Conservation (phyloP, 208 protist genomes). For the Leishmania tarentolae region DNA sequence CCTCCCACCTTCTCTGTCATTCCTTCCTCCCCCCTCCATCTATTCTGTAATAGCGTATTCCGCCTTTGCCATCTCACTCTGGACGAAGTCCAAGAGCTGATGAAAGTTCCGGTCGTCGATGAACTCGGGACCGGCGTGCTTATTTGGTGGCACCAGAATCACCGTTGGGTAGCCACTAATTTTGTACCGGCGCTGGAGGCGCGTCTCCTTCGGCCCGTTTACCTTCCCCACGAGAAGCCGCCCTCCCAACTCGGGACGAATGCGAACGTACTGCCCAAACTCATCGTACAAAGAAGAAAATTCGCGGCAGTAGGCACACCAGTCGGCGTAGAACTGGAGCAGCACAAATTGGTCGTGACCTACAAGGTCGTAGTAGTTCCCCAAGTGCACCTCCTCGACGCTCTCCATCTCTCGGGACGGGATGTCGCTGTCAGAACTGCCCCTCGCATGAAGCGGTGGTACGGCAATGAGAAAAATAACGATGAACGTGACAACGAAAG, state of each 20-base stretch:
- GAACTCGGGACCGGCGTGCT: conserved; percentile 33
- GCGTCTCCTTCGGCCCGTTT: conserved; percentile 21
- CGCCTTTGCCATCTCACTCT: conserved; percentile 9
- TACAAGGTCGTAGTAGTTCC: conserved; percentile 53
- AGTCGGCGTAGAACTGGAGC: conserved; percentile 87
- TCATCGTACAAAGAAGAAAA: conserved; percentile 35
- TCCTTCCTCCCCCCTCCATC: neutral
- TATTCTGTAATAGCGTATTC: neutral
- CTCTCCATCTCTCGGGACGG: conserved; percentile 27
- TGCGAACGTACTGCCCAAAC: conserved; percentile 21
- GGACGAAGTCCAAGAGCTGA: conserved; percentile 32
- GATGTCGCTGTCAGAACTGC: neutral
- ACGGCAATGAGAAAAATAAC: neutral
- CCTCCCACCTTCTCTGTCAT: neutral
- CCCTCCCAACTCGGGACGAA: conserved; percentile 21
- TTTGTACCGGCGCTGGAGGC: conserved; percentile 21
- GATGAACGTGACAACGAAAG: conserved; percentile 9
- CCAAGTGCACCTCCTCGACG: conserved; percentile 34
- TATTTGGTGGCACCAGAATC: conserved; percentile 40
- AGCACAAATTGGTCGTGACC: conserved; percentile 41
- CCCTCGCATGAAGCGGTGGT: neutral
- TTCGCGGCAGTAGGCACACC: conserved; percentile 66
- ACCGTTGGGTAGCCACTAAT: conserved; percentile 55
- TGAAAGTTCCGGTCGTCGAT: conserved; percentile 27
- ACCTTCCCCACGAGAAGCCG: conserved; percentile 46